These are phyloP conservation scores for Curvularia verruculosa DNA, from an alignment of 2,329 filamentous ascomycete genomes.

Conservation along the genomic window DNA sequence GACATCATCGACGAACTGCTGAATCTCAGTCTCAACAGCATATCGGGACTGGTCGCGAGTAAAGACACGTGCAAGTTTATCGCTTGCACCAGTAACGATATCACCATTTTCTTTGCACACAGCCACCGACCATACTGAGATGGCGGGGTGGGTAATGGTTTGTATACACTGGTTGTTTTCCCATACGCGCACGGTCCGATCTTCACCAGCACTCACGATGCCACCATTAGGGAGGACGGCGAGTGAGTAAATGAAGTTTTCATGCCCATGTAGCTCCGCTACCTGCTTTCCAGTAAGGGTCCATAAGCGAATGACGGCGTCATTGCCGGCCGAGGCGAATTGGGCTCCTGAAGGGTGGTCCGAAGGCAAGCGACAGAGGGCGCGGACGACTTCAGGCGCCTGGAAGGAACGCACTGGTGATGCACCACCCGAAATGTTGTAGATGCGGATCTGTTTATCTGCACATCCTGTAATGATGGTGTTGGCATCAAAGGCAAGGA, in stretches of 20 bases:
- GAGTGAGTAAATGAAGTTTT: constrained; percentile 92
- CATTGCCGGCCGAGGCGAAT: constrained; percentile 95
- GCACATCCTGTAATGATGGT: constrained; percentile 83
- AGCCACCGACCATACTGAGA: constrained; percentile 95
- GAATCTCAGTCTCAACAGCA: constrained; percentile 70
- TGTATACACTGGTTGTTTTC: constrained; percentile 81
- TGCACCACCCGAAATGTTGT: constrained; percentile 67
- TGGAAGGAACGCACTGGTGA: constrained; percentile 69
- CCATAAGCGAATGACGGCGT: constrained; percentile 87
- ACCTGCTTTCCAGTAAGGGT: constrained; percentile 78
- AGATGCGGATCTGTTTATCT: constrained; percentile 87
- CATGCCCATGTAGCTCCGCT: constrained; percentile 82
- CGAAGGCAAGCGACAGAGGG: constrained; percentile 79
- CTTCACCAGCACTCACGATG: constrained; percentile 88
- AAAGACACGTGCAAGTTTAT: constrained; percentile 84
- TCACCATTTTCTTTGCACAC: constrained; percentile 82
- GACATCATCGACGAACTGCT: constrained; percentile 81
- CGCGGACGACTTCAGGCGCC: constrained; percentile 81
- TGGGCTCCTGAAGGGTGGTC: constrained; percentile 82
- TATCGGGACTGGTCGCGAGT: constrained; percentile 72
- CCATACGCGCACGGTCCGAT: constrained; percentile 93
- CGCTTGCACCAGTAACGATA: constrained; percentile 91
- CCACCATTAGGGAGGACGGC: constrained; percentile 80
- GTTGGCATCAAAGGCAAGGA: constrained; percentile 78
- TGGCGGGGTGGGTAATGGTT: constrained; percentile 95